Percentiles rank a stretch among this genome's conserved stretches.
These are phyloP conservation scores for Gastrolobium bilobum DNA, from an alignment of 306 rosid genomes.

Conservation along the genomic window DNA sequence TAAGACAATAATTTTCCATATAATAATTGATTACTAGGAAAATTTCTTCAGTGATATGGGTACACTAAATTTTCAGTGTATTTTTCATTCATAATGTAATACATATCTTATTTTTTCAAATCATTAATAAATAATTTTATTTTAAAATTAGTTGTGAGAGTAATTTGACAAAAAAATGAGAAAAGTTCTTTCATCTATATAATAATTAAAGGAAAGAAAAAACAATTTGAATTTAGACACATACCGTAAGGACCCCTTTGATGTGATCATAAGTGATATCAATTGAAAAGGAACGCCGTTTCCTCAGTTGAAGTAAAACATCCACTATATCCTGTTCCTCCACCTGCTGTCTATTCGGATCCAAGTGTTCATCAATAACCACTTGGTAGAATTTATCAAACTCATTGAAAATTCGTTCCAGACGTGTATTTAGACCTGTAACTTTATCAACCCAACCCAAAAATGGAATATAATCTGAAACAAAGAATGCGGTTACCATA, in stretches of 20 bases:
- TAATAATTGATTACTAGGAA: too few species aligned
- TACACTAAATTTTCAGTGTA: too few species aligned
- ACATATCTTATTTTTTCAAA: too few species aligned
- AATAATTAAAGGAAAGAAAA: background rate
- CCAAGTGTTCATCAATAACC: slow-evolving; percentile 45
- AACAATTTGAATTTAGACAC: background rate
- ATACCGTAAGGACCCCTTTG: slow-evolving; percentile 46
- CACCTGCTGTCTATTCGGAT: background rate
- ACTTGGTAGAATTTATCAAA: slow-evolving; percentile 55
- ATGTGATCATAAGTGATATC: slow-evolving; percentile 44
- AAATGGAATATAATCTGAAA: slow-evolving; percentile 52
- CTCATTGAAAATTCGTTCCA: slow-evolving; percentile 41
- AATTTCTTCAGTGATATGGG: too few species aligned
- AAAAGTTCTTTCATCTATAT: background rate
- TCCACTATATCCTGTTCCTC: slow-evolving; percentile 33
- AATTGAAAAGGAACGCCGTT: background rate
- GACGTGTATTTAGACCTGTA: slow-evolving; percentile 18
- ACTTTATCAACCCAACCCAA: slow-evolving; percentile 60
- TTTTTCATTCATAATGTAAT: too few species aligned
- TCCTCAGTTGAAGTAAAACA: slow-evolving; percentile 45
- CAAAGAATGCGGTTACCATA: background rate
- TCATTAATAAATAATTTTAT: too few species aligned
- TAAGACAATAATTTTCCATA: too few species aligned
- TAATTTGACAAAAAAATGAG: too few species aligned
- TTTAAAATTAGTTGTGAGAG: too few species aligned